Evolutionary conservation across 768 basidiomycete genomes (phyloP).

Genomic region (Collybia sp.): DNA sequence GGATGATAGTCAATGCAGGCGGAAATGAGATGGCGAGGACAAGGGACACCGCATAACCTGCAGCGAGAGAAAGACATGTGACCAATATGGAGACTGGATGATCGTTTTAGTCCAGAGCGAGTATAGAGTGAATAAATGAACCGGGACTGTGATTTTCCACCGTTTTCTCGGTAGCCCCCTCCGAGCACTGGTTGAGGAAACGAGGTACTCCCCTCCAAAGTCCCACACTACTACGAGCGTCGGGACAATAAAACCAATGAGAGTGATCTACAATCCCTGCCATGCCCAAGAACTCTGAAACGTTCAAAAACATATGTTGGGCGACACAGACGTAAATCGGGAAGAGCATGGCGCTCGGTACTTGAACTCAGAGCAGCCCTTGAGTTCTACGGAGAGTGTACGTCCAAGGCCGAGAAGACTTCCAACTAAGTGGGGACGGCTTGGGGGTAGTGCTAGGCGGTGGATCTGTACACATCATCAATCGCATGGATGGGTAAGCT

Average conservation of each 20-base stretch:
- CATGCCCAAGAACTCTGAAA: no score
- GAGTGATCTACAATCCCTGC: slow-evolving; percentile 54
- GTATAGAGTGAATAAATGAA: slow-evolving; percentile 13
- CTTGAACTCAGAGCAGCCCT: no score
- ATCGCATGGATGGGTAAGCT: no score
- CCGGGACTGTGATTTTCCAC: slow-evolving; percentile 55
- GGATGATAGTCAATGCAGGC: slow-evolving; percentile 63
- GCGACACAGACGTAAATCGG: no score
- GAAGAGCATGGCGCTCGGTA: no score
- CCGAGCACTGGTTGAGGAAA: slow-evolving; percentile 66
- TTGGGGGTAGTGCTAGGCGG: no score
- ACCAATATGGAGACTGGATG: slow-evolving; percentile 73
- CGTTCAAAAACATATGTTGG: no score
- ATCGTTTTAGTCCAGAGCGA: slow-evolving; percentile 1
- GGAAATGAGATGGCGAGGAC: slow-evolving; percentile 19
- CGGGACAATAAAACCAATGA: neutral
- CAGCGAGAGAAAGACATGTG: slow-evolving; percentile 65
- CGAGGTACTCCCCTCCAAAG: slow-evolving; percentile 77
- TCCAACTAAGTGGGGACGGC: no score
- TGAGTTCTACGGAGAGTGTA: no score
- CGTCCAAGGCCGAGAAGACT: no score
- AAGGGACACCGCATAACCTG: slow-evolving; percentile 21
- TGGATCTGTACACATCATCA: no score
- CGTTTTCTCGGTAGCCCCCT: slow-evolving; percentile 71
- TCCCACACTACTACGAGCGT: slow-evolving; percentile 36